Evolutionary conservation across 441 rosid genomes (phyloP), one percentile per base, ranked within the genome.

Genomic region (Erodium chrysanthum): DNA sequence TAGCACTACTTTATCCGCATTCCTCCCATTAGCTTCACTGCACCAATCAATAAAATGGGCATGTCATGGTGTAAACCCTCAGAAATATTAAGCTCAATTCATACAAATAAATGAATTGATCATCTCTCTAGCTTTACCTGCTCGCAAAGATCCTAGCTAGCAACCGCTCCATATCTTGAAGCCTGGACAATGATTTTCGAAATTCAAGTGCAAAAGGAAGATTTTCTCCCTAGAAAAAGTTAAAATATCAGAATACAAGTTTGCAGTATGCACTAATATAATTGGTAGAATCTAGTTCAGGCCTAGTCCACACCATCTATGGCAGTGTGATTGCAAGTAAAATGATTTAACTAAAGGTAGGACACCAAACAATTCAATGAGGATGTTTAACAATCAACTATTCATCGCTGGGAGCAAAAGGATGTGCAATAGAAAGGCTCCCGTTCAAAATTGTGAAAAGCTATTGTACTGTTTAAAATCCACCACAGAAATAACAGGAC

Each of bases 161-260:
- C 81, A 95, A 68, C 73, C 99, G 86, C 82, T 95, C 99, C 91
- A 95, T 88, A 81, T 95, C 99, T 29, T 97, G 96, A 81, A 95
- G 87, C 82, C 81, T 81, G 60, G 88, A 85, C 73, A 95, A 71
- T 10, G 82, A 82, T 71, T 90, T 95, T 68, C 86, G 89, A 70
- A 90, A 95, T 73, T 95, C 96, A 72, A 87, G 80, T 14, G 86
- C 81, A 69, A 76, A 73, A 23, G 90, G 72, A 65, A 80, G 84
- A 78, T 85, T 90, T 77, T 71, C 85, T 70, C 92, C 99, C 99
- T 95, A 75, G 35, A 72, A 54, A 70, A 69, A 83, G 67, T 66
- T 22, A 64, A 12, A 50, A 37, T 20, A 66, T 29, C 20, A 48
- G 14, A 48, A 48, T 48, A n/a, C 20, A 48, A 48, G 56, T 48